These are phyloP conservation scores for Trichocladium antarcticum DNA, from an alignment of 495 filamentous ascomycete genomes.

Conservation along the genomic window DNA sequence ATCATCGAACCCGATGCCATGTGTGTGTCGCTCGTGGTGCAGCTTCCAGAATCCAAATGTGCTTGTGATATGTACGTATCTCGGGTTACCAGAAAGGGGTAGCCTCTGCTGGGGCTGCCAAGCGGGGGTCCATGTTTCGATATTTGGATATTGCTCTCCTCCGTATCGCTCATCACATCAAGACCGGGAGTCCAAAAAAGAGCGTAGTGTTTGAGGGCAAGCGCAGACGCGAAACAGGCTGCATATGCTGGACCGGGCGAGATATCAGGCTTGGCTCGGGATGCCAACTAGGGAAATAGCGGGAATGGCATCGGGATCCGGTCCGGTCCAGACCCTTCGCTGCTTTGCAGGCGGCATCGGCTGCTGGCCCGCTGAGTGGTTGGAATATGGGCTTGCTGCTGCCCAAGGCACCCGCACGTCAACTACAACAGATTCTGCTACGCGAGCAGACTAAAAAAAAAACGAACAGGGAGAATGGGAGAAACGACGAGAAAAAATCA, in stretches of 20 bases:
- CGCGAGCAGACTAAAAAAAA: no score
- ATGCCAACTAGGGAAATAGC: conserved; percentile 6
- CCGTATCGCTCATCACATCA: no score
- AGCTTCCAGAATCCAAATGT: neutral
- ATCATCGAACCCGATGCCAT: neutral
- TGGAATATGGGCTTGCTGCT: conserved; percentile 7
- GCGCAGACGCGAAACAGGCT: neutral
- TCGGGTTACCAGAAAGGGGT: conserved; percentile 1
- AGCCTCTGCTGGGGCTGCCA: no score
- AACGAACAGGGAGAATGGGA: no score
- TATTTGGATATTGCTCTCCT: no score
- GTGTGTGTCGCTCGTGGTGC: neutral
- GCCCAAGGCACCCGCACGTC: neutral
- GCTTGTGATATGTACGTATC: conserved; percentile 2
- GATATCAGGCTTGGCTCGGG: conserved; percentile 5
- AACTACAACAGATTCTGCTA: no score
- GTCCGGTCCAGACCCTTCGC: conserved; percentile 7
- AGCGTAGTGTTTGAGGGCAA: no score
- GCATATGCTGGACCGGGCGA: neutral
- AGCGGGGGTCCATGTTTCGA: no score
- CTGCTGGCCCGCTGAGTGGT: conserved; percentile 3
- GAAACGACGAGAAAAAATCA: no score
- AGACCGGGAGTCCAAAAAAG: no score
- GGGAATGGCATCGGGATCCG: neutral
- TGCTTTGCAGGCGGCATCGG: neutral